Evolutionary conservation across 306 rosid genomes (phyloP).

Genomic region (Fragaria nilgerrensis): DNA sequence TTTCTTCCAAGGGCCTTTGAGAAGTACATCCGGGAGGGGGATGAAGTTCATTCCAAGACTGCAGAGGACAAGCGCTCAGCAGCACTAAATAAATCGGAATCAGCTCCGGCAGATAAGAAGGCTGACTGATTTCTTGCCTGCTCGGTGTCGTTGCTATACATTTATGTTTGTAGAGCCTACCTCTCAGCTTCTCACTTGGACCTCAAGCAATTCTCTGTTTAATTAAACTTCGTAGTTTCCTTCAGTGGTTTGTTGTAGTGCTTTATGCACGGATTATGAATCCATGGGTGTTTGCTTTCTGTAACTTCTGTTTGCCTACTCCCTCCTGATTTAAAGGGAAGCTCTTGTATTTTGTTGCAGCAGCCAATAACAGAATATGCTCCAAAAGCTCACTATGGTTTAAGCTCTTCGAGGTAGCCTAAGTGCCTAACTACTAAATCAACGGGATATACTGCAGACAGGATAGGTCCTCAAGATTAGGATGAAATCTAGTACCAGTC

Average conservation of each 20-base stretch:
- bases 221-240: background rate
- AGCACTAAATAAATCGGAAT: slow-evolving; percentile 16
- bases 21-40: slow-evolving; percentile 55
- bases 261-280: background rate
- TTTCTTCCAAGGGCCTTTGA: slow-evolving; percentile 85
- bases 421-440: too few relatives aligned
- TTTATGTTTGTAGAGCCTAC: background rate
- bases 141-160: background rate
- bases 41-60: slow-evolving; percentile 50
- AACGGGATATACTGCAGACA: too few relatives aligned
- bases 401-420: too few relatives aligned
- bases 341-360: background rate
- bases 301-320: background rate
- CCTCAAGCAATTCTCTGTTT: background rate
- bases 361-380: too few relatives aligned
- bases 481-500: too few relatives aligned
- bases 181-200: background rate
- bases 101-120: slow-evolving; percentile 26
- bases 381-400: too few relatives aligned
- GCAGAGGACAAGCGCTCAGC: slow-evolving; percentile 56
- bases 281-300: background rate
- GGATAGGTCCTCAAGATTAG: too few relatives aligned
- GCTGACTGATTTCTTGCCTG: slow-evolving; percentile 19
- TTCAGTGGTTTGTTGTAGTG: background rate
- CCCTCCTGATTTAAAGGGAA: background rate